phyloP scores from a whole-genome alignment of 345 rosid genomes.

The Citrus reticulata region DNA sequence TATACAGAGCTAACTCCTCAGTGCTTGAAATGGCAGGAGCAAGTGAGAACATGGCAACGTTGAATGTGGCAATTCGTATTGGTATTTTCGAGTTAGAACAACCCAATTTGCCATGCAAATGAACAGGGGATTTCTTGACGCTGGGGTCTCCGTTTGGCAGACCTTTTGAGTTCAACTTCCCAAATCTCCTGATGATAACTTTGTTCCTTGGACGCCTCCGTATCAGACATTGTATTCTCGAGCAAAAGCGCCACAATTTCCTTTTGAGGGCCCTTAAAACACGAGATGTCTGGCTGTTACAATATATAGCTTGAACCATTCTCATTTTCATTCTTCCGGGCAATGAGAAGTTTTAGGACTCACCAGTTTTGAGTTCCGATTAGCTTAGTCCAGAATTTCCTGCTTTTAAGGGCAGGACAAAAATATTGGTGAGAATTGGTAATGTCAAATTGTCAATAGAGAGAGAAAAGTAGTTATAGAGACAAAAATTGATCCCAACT shows the following conservation, averaged over 20 bases:
- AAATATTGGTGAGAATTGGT: neutral
- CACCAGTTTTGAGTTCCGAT: neutral
- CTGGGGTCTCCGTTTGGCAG: constrained; percentile 25
- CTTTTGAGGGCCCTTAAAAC: constrained; percentile 46
- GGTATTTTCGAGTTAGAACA: constrained; percentile 33
- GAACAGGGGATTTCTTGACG: constrained; percentile 20
- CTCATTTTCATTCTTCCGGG: neutral
- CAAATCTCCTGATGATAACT: constrained; percentile 55
- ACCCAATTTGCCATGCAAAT: constrained; percentile 18
- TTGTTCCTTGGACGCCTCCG: constrained; percentile 56
- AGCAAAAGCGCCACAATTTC: constrained; percentile 47
- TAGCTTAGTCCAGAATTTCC: neutral
- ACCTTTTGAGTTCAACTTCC: constrained; percentile 40
- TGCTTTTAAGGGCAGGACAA: neutral
- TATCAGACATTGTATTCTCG: constrained; percentile 57
- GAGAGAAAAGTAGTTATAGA: constrained; percentile 23
- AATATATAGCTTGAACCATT: constrained; percentile 13
- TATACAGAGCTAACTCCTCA: constrained; percentile 29
- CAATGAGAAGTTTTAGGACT: constrained; percentile 1
- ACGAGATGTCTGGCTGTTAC: constrained; percentile 20
- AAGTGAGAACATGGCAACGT: constrained; percentile 94
- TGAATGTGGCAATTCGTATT: constrained; percentile 78
- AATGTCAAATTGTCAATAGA: constrained; percentile 8
- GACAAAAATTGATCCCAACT: constrained; percentile 37
- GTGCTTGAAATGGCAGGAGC: constrained; percentile 68